Conservation (phyloP, 2,329 filamentous ascomycete species). For the Arthroderma uncinatum region DNA sequence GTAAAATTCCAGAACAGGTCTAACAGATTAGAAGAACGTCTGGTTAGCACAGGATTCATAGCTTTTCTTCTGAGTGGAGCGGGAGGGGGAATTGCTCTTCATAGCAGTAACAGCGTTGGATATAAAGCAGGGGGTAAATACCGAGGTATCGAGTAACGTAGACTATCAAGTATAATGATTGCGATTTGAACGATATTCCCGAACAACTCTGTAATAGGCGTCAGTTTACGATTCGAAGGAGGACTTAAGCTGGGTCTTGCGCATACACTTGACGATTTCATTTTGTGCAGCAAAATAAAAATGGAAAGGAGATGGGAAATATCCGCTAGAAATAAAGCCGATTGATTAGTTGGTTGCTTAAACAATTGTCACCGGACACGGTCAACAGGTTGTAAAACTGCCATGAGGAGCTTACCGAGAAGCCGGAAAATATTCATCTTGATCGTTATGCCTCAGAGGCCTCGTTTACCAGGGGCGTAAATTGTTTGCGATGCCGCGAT, state of each 20-base stretch:
- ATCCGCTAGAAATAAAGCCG: constrained; percentile 52
- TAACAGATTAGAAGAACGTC: constrained; percentile 23
- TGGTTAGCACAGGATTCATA: neutral
- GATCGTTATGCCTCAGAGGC: constrained; percentile 13
- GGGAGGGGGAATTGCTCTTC: neutral
- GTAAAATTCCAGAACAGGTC: constrained; percentile 81
- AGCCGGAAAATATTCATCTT: constrained; percentile 62
- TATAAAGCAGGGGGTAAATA: constrained; percentile 28
- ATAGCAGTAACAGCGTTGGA: constrained; percentile 14
- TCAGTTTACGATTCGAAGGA: neutral
- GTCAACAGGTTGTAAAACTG: neutral
- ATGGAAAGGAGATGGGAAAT: constrained; percentile 92
- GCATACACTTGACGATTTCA: constrained; percentile 78
- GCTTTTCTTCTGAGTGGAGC: neutral
- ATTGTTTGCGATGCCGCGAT: neutral
- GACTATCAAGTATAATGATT: constrained; percentile 86
- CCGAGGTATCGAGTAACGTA: constrained; percentile 89
- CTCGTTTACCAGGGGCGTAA: neutral
- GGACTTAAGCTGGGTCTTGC: neutral
- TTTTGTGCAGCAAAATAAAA: constrained; percentile 91
- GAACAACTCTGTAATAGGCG: constrained; percentile 65
- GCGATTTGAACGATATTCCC: constrained; percentile 97
- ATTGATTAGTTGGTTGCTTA: constrained; percentile 6
- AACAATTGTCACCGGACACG: neutral
- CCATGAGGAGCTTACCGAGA: constrained; percentile 41